Evolutionary conservation across 1,139 yeast species (phyloP), one percentile per base, ranked within the genome.

Genomic region (Yamadazyma trypodendri): DNA sequence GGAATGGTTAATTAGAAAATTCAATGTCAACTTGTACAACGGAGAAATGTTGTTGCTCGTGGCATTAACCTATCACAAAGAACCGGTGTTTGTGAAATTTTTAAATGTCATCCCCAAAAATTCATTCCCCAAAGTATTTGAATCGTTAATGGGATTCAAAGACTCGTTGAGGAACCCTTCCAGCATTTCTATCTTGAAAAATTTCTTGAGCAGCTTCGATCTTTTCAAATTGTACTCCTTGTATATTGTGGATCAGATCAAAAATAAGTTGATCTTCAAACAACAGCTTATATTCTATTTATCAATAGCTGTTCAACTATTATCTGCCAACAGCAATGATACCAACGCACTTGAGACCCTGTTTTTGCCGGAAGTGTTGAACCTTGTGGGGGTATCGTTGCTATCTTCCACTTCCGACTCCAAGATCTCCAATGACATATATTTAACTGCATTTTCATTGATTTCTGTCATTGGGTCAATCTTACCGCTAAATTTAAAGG

Each of bases 1-100:
- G 10, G 99, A 92, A 65, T 92, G 98, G 98, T 77, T 92, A 28
- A 83, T 92, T 18, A 83, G 98, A 65, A 76, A 97, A 51, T 94
- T 90, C 59, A 88, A 86, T 57, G 79, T 87, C 48, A 92, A 92
- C 56, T 72, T 86, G 34, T 84, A 84, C 54, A 88, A 86, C 52
- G 68, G 89, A 0, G 97, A 92, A 57, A 57, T 71, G 41, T 56
- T 92, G 28, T 55, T 94, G 32, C 64, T 90, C 40, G 72, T 89
- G 3, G 74, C 84, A 2, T 68, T 92, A 51, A 95, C 97, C 20
- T 86, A 85, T 61, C 88, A 83, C 58, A 76, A 75, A 48, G 70
- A 78, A 31, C 83, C 89, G 0, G 69, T 85, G 3, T 92, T 92
- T 60, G 73, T 81, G 37, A 79, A 92, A 50, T 68, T 90, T 32